phyloP scores from a whole-genome alignment of 805 yeast species.

The Monosporozyma solicola region DNA sequence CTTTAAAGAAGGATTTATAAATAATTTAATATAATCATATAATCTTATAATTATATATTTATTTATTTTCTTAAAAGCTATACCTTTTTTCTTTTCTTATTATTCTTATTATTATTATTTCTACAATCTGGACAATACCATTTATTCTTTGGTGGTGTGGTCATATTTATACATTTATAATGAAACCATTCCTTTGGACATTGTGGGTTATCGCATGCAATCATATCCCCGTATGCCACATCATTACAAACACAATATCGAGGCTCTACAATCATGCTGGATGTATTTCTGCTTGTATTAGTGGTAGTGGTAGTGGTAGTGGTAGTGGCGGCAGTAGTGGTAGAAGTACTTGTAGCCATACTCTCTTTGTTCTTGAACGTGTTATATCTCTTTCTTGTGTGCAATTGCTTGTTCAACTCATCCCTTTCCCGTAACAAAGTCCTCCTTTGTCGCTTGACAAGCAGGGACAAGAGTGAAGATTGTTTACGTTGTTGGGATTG shows the following conservation, averaged over 20 bases:
- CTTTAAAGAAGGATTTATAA: constrained; percentile 95
- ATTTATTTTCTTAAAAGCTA: neutral
- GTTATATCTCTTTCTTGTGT: neutral
- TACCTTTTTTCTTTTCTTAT: constrained; percentile 2
- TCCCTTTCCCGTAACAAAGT: neutral
- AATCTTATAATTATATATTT: neutral
- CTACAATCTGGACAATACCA: constrained; percentile 55
- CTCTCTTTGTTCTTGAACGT: neutral
- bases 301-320: neutral
- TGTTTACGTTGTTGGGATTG: neutral
- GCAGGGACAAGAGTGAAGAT: neutral
- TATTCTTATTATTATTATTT: neutral
- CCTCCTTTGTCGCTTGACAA: neutral
- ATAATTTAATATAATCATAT: constrained; percentile 5
- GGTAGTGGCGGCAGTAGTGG: neutral
- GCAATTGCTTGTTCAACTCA: neutral
- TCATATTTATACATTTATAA: constrained; percentile 63
- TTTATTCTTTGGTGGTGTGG: constrained; percentile 47
- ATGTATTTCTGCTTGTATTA: neutral
- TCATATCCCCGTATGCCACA: constrained; percentile 63
- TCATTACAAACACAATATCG: constrained; percentile 41
- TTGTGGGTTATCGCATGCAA: constrained; percentile 75
- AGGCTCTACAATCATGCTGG: neutral
- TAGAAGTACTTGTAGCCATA: neutral
- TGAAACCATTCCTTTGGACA: constrained; percentile 78